Evolutionary conservation across 73 alveolate genomes (phyloP).

Genomic region (Paraurostyla sp.): DNA sequence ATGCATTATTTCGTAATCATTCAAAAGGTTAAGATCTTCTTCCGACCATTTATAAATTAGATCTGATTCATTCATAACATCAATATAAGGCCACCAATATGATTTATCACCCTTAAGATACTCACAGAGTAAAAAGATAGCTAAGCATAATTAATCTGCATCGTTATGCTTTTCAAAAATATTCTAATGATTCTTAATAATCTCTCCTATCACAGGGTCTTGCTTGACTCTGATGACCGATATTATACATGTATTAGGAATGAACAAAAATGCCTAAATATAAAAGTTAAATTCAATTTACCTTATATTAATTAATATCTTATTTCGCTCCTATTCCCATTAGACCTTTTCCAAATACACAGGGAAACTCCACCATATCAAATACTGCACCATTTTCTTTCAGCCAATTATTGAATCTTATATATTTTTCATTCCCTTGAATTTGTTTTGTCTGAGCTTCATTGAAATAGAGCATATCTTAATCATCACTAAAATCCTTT

Average conservation of each 20-base stretch:
- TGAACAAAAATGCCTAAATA: slow-evolving; percentile 54
- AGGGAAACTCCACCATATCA: slow-evolving; percentile 49
- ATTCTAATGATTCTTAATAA: slow-evolving; percentile 27
- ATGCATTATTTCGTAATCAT: slow-evolving; percentile 25
- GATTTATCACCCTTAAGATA: slow-evolving; percentile 47
- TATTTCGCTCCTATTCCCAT: slow-evolving; percentile 64
- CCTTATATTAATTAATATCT: slow-evolving; percentile 56
- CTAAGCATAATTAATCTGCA: slow-evolving; percentile 54
- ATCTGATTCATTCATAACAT: slow-evolving; percentile 59
- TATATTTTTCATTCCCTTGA: background rate
- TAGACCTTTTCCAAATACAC: slow-evolving; percentile 32
- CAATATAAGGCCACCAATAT: slow-evolving; percentile 59
- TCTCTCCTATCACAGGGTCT: slow-evolving; percentile 11
- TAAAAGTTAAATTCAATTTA: background rate
- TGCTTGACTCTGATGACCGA: slow-evolving; percentile 33
- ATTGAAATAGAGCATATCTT: background rate
- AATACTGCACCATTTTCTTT: slow-evolving; percentile 60
- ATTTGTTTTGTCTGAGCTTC: background rate
- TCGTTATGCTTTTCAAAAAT: slow-evolving; percentile 48
- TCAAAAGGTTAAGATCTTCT: slow-evolving; percentile 46
- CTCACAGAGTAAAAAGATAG: slow-evolving; percentile 53
- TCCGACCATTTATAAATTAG: slow-evolving; percentile 47
- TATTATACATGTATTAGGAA: slow-evolving; percentile 61
- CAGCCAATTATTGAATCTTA: slow-evolving; percentile 43
- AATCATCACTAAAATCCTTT: background rate